phyloP scores from a whole-genome alignment of 208 protist genomes.

The Acanthamoeba royreba region DNA sequence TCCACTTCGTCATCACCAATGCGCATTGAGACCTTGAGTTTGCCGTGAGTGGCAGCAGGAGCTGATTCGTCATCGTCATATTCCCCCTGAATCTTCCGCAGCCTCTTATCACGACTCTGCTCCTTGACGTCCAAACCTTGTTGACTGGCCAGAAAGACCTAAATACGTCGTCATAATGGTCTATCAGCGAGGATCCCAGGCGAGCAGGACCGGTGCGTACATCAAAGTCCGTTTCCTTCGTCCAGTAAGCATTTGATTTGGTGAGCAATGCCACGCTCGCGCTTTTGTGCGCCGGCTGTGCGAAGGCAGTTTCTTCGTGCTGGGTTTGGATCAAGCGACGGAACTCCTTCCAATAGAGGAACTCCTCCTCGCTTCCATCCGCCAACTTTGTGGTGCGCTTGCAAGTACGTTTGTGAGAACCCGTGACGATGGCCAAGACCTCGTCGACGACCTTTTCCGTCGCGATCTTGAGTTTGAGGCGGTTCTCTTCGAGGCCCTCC shows the following conservation, averaged over 20 bases:
- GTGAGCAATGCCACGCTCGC: background rate
- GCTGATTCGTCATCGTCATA: background rate
- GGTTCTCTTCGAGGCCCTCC: background rate
- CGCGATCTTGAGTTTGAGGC: background rate
- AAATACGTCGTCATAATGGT: no score
- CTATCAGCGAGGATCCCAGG: no score
- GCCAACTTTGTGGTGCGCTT: background rate
- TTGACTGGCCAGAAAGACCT: background rate
- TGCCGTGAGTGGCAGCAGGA: background rate
- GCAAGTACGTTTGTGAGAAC: background rate
- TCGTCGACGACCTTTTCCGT: background rate
- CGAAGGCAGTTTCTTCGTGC: background rate
- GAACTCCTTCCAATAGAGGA: conserved; percentile 17
- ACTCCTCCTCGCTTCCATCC: background rate
- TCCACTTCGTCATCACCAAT: background rate
- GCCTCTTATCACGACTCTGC: background rate
- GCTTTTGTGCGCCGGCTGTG: background rate
- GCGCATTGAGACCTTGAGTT: background rate
- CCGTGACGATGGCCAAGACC: background rate
- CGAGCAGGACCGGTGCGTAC: no score
- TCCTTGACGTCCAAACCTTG: background rate
- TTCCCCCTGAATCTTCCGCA: background rate
- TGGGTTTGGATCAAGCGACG: background rate
- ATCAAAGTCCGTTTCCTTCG: background rate
- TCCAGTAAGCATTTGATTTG: conserved; percentile 1